phyloP scores from a whole-genome alignment of 169 alveolate genomes.

The Blepharisma undulans region DNA sequence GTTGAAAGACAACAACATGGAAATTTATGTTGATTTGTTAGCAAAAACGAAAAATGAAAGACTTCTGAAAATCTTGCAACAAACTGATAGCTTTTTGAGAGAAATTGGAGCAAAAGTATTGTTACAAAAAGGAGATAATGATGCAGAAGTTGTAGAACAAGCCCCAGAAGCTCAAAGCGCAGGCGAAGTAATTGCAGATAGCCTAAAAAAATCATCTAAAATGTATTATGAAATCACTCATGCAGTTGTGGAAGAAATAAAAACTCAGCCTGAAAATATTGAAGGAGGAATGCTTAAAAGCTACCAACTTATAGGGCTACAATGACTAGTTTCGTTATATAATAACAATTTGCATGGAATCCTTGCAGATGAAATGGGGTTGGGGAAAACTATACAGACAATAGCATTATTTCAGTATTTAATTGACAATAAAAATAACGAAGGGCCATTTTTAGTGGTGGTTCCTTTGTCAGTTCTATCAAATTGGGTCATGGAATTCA shows the following conservation, averaged over 20 bases:
- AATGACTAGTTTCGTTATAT: conserved; percentile 94
- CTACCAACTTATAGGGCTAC: conserved; percentile 92
- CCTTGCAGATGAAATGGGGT: conserved; percentile 98
- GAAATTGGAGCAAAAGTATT: conserved; percentile 90
- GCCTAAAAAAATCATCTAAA: conserved; percentile 45
- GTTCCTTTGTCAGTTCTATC: conserved; percentile 94
- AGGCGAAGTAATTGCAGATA: conserved; percentile 26
- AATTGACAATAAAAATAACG: conserved; percentile 89
- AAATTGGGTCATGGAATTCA: conserved; percentile 93
- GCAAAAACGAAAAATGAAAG: conserved; percentile 92
- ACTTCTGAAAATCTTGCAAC: conserved; percentile 89
- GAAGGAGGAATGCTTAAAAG: conserved; percentile 90
- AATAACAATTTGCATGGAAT: conserved; percentile 95
- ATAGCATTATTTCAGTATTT: conserved; percentile 91
- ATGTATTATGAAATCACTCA: conserved; percentile 90
- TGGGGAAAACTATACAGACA: conserved; percentile 97
- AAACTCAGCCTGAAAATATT: conserved; percentile 87
- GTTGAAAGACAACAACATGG: conserved; percentile 91
- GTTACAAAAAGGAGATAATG: conserved; percentile 85
- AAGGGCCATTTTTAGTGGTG: conserved; percentile 93
- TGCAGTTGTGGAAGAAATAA: conserved; percentile 87
- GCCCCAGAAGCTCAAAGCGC: not conserved
- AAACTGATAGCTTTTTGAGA: conserved; percentile 93
- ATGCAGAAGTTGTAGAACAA: not conserved
- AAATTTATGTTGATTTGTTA: conserved; percentile 87